Base-by-base conservation (phyloP, 2,329 filamentous ascomycete species). In the Trichoderma asperellum region DNA sequence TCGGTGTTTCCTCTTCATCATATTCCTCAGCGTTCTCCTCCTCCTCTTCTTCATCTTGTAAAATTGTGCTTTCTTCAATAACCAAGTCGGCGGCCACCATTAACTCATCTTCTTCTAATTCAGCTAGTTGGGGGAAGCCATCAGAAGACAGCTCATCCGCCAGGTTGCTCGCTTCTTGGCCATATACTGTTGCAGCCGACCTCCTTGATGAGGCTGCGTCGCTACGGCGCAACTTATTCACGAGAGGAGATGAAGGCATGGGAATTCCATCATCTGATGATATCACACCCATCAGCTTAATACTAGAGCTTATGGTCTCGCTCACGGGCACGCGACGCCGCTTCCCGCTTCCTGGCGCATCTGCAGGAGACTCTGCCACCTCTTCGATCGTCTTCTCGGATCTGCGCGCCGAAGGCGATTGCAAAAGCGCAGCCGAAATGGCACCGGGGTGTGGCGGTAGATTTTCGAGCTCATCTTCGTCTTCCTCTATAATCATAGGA, bases 321-420 rank as follows among this genome's bases (percentile, higher is more conserved):
- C 76, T 77, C 8, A 78, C 73, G 16, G 75, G 77, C 16, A 85
- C 74, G 4, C 75, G 80, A 32, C 82, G 81, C 60, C 86, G 78
- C 10, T 81, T 82, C 1, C 86, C 87, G 71, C 86, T 88, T 2
- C 87, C 87, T 0, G 87, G 87, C 16, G 86, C 86, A 72, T 85
- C 76, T 10, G 73, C 77, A 0, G 88, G 87, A 68, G 86, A 88
- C 73, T 89, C 77, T 35, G 71, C 73, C 2, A 77, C 72, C 61
- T 77, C 73, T 29, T 75, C 76, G 5, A 74, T 57, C 0, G 73
- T 68, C 2, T 56, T 63, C 1, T 63, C 60, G 5, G 74, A 71
- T 5, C 64, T n/a, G 4, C 68, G 73, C 34, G 53, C 21, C 18
- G 63, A 66, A n/a, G 70, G 68, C 12, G 73, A 72, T 32, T n/a